A percentile compares a stretch with the other conserved stretches of the same genome.
Evolutionary conservation across 2,329 filamentous ascomycete genomes (phyloP).

Genomic region (Didymosphaeria variabile): DNA sequence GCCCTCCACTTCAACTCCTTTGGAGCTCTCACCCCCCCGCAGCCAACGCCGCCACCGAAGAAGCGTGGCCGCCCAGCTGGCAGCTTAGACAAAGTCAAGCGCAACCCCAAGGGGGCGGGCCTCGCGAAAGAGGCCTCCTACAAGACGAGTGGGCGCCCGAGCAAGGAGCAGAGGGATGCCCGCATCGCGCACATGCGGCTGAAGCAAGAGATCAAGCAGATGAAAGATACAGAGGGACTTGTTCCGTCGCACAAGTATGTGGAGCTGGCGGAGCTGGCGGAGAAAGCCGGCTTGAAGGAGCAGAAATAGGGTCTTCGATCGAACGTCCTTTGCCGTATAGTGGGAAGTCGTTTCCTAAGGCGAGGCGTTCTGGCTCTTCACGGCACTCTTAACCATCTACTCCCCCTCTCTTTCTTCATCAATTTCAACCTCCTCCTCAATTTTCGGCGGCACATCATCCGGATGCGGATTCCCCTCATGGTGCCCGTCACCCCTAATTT

Average conservation of each 20-base stretch:
- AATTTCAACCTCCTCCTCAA: slow-evolving; percentile 13
- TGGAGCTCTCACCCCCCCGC: too few species aligned
- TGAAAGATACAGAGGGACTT: too few species aligned
- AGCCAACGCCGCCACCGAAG: background rate
- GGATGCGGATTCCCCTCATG: slow-evolving; percentile 51
- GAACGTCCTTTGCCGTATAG: too few species aligned
- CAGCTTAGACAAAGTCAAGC: background rate
- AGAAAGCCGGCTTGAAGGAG: background rate
- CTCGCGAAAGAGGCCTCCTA: background rate
- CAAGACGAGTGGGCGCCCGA: background rate
- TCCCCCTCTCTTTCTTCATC: slow-evolving; percentile 11
- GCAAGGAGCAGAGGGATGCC: background rate
- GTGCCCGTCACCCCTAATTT: slow-evolving; percentile 36
- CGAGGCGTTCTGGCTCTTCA: background rate
- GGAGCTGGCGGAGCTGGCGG: background rate
- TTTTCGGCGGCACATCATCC: slow-evolving; percentile 33
- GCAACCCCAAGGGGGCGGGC: slow-evolving; percentile 1
- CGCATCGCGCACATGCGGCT: background rate
- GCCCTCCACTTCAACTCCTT: too few species aligned
- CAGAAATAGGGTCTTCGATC: too few species aligned
- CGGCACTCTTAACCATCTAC: background rate
- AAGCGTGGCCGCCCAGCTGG: background rate
- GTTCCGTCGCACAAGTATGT: background rate
- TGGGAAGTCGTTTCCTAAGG: too few species aligned
- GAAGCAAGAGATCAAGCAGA: background rate